Conservation (phyloP, 2,329 filamentous ascomycete genomes). For the Corniculantispora saksenae region DNA sequence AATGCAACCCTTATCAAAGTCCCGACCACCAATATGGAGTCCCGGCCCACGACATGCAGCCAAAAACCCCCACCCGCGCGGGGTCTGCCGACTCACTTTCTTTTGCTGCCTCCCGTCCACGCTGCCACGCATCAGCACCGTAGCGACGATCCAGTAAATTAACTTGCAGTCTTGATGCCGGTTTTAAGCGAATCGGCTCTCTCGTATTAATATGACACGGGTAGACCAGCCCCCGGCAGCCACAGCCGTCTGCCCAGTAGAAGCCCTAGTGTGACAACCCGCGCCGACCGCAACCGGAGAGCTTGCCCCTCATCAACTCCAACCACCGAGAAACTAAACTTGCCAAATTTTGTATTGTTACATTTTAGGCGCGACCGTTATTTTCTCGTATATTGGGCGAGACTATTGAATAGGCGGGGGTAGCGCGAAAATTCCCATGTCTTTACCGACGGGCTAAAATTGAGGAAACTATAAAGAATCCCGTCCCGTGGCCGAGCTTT, state of each 20-base stretch:
- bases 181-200: not conserved
- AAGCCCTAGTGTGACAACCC: not conserved
- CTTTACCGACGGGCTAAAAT: not conserved
- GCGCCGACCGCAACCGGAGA: constrained; percentile 9
- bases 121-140: not conserved
- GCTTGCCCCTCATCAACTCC: constrained; percentile 21
- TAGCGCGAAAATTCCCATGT: not conserved
- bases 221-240: not conserved
- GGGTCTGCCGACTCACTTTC: not conserved
- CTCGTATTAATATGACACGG: not conserved
- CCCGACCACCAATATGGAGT: not conserved
- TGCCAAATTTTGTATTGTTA: not conserved
- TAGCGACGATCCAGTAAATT: not conserved
- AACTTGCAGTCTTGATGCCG: not conserved
- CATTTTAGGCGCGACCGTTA: not conserved
- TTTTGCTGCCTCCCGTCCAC: not conserved
- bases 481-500: not conserved
- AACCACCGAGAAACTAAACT: not conserved
- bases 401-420: not conserved
- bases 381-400: not conserved
- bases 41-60: not conserved
- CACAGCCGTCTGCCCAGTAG: not conserved
- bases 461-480: not conserved
- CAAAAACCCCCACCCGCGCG: no score
- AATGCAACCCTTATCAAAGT: constrained; percentile 11